Conservation (phyloP, 2,329 filamentous ascomycete species). For the Lasiodiplodia gonubiensis region DNA sequence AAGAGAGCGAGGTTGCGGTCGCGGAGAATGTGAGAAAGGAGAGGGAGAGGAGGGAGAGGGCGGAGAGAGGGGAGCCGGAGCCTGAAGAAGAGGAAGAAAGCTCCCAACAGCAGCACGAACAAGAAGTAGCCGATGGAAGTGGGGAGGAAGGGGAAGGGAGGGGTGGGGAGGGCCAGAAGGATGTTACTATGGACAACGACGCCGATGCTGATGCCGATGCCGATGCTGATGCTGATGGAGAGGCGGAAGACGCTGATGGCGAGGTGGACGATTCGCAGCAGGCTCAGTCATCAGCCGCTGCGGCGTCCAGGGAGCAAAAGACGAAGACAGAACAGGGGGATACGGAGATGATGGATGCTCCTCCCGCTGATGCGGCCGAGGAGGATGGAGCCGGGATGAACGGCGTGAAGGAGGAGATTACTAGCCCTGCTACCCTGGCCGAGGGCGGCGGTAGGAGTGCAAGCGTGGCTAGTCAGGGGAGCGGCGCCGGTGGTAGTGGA, state of each 20-base stretch:
- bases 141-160: constrained; percentile 37
- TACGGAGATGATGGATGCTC: constrained; percentile 23
- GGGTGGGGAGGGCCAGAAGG: not conserved
- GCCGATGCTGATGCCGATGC: not conserved
- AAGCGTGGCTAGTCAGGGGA: constrained; percentile 72
- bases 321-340: not conserved
- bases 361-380: not conserved
- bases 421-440: constrained; percentile 22
- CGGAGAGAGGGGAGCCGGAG: constrained; percentile 32
- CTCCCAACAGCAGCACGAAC: constrained; percentile 30
- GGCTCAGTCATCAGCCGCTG: not conserved
- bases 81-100: constrained; percentile 37
- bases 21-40: constrained; percentile 45
- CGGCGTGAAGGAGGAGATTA: constrained; percentile 12
- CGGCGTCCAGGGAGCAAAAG: not conserved
- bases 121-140: constrained; percentile 35
- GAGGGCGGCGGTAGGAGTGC: constrained; percentile 64
- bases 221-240: constrained; percentile 3
- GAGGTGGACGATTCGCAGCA: constrained; percentile 36
- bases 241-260: constrained; percentile 37
- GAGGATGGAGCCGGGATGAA: not conserved
- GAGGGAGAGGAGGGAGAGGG: constrained; percentile 31
- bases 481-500: constrained; percentile 36
- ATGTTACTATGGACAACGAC: not conserved
- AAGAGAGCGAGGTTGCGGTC: constrained; percentile 71